These are phyloP conservation scores for Aplosporella prunicola DNA, from an alignment of 2,329 filamentous ascomycete species.

Conservation along the genomic window DNA sequence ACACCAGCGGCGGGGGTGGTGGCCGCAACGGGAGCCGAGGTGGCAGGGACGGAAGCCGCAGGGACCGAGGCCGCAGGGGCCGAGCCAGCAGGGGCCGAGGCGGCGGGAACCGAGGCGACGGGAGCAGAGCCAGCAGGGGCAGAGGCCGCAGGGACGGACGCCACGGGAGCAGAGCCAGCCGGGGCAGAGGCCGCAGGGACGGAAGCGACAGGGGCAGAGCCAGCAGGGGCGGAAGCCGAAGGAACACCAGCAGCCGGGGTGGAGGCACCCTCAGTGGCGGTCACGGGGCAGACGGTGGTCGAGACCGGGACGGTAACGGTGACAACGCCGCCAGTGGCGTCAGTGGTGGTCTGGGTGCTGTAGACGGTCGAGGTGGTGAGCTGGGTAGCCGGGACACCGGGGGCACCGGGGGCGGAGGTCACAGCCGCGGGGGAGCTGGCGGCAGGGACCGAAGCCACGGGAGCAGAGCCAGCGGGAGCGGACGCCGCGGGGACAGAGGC, in stretches of 20 bases:
- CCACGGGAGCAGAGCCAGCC: constrained; percentile 23
- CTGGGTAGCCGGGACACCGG: constrained; percentile 8
- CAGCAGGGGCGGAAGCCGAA: background rate
- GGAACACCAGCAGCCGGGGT: constrained; percentile 2
- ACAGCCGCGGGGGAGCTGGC: constrained; percentile 13
- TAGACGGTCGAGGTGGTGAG: background rate
- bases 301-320: constrained; percentile 9
- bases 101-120: constrained; percentile 27
- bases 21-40: constrained; percentile 1
- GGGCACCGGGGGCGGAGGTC: constrained; percentile 10
- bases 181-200: constrained; percentile 35
- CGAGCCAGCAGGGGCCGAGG: background rate
- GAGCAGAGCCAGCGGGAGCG: constrained; percentile 9
- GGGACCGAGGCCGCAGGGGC: too few species aligned
- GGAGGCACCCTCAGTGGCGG: background rate
- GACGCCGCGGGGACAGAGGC: constrained; percentile 11
- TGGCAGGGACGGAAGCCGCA: background rate
- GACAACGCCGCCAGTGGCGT: constrained; percentile 15
- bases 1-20: background rate
- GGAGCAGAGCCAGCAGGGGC: constrained; percentile 49
- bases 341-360: constrained; percentile 9
- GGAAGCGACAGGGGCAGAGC: too few species aligned
- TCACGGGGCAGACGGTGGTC: background rate
- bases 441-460: constrained; percentile 10
- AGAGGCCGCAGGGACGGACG: constrained; percentile 48